A percentile compares a stretch with the other conserved stretches of the same genome.
Conservation (phyloP, 202 grass and related monocot species). For the Zizania palustris region DNA sequence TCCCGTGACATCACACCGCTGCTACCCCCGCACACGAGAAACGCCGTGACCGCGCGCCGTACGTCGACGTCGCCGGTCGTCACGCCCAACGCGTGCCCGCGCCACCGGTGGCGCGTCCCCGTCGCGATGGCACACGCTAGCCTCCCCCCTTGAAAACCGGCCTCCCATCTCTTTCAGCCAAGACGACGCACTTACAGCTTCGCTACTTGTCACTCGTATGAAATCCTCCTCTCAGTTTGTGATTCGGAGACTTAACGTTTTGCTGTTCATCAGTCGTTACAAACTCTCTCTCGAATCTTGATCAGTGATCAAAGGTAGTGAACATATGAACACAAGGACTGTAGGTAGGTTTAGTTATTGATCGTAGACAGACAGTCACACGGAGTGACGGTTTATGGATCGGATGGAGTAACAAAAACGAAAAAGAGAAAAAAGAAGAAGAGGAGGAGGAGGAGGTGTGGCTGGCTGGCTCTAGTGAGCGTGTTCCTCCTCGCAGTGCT, state of each 20-base stretch:
- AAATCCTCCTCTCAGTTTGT: no score
- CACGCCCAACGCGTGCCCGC: background rate
- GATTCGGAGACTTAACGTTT: no score
- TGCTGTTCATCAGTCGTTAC: no score
- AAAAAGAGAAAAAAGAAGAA: background rate
- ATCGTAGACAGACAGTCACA: background rate
- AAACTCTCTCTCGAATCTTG: no score
- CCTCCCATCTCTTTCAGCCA: slow-evolving; percentile 27
- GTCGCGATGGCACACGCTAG: slow-evolving; percentile 42
- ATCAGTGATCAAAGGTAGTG: no score
- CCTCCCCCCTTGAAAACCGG: slow-evolving; percentile 8
- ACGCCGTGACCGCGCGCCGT: slow-evolving; percentile 8
- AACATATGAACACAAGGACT: background rate
- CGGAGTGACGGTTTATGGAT: background rate
- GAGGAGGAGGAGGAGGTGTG: background rate
- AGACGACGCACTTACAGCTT: no score
- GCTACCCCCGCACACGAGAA: slow-evolving; percentile 5
- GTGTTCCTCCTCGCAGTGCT: slow-evolving; percentile 93
- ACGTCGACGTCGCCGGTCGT: no score
- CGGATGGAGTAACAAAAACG: background rate
- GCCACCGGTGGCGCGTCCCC: slow-evolving; percentile 39
- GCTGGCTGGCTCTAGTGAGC: slow-evolving; percentile 60
- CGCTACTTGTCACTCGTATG: no score
- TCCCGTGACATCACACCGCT: background rate
- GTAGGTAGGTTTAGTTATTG: background rate